A percentile compares a stretch with the other conserved stretches of the same genome.
phyloP scores from a whole-genome alignment of 768 basidiomycete species.

The Ramaria sp. region DNA sequence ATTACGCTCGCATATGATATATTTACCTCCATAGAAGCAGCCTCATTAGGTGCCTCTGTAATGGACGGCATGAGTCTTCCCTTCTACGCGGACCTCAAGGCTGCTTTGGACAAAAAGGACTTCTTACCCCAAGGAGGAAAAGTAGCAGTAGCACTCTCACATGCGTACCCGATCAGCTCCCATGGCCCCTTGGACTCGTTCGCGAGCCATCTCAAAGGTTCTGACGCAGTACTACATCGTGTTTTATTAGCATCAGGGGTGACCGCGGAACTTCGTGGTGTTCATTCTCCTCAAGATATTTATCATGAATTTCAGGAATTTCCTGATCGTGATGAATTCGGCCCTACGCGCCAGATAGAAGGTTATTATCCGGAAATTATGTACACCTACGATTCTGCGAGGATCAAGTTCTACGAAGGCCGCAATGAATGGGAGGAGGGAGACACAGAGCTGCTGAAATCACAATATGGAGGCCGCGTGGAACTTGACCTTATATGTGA shows the following conservation, averaged over 20 bases:
- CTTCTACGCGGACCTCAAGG: neutral
- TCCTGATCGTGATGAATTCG: neutral
- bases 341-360: neutral
- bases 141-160: neutral
- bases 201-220: neutral
- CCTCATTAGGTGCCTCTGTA: neutral
- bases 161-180: neutral
- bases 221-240: neutral
- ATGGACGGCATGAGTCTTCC: neutral
- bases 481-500: neutral
- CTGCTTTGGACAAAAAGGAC: neutral
- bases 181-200: neutral
- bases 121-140: neutral
- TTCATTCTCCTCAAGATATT: neutral
- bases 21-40: neutral
- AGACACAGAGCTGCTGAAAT: neutral
- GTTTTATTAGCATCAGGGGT: neutral
- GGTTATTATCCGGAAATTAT: neutral
- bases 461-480: neutral
- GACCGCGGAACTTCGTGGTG: neutral
- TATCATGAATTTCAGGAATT: neutral
- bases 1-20: conserved; percentile 29
- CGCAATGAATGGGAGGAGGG: neutral
- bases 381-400: neutral
- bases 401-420: neutral